phyloP scores from a whole-genome alignment of 75 land plant genomes.

The Cunninghamia lanceolata region DNA sequence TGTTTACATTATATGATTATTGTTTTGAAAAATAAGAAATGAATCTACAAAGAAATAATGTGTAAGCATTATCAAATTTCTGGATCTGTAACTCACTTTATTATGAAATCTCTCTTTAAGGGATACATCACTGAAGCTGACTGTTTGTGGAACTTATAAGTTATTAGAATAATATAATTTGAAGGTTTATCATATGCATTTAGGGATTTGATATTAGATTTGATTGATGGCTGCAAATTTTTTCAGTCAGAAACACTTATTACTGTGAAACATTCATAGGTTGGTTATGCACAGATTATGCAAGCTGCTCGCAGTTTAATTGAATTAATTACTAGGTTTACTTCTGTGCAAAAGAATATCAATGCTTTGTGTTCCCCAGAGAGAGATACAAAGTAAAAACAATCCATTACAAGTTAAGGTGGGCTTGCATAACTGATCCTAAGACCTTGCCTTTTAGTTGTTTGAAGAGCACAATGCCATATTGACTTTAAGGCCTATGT shows the following conservation, averaged over 20 bases:
- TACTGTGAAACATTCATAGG: not conserved
- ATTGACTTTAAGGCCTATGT: not conserved
- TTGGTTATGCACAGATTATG: not conserved
- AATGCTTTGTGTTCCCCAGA: not conserved
- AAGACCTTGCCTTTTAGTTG: not conserved
- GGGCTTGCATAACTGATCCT: not conserved
- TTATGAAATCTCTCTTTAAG: not conserved
- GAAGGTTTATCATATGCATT: not conserved
- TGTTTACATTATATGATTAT: not conserved
- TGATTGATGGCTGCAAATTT: not conserved
- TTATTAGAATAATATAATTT: not conserved
- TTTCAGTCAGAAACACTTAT: not conserved
- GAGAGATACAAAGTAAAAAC: not conserved
- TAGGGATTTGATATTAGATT: not conserved
- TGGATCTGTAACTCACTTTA: not conserved
- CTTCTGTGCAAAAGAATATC: not conserved
- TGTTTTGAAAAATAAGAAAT: not conserved
- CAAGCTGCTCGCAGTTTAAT: not conserved
- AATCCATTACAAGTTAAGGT: not conserved
- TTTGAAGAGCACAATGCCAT: not conserved
- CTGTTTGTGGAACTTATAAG: not conserved
- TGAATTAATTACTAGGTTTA: not conserved
- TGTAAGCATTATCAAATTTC: constrained; percentile 1
- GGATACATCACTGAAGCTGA: not conserved
- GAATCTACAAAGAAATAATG: not conserved